Evolutionary conservation across 2,329 filamentous ascomycete genomes (phyloP).

Genomic region (Claviceps maximensis): DNA sequence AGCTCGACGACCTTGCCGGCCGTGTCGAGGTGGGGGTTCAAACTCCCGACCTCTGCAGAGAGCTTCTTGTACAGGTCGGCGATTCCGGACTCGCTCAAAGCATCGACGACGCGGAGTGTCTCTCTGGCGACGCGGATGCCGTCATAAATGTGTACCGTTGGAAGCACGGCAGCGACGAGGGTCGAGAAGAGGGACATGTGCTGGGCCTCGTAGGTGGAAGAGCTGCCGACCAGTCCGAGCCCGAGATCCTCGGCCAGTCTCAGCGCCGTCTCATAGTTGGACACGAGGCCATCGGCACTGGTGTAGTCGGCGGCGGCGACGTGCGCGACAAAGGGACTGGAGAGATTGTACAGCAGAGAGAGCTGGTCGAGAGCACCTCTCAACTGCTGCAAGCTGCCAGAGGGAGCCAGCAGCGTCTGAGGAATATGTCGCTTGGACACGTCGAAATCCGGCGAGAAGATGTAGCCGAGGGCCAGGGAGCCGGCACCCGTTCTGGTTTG

Average conservation of each 20-base stretch:
- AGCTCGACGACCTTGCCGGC: constrained; percentile 61
- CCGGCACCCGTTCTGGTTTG: constrained; percentile 85
- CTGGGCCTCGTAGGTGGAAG: constrained; percentile 81
- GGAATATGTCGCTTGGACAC: constrained; percentile 81
- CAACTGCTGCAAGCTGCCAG: constrained; percentile 67
- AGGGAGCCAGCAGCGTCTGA: constrained; percentile 79
- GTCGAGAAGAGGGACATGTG: constrained; percentile 90
- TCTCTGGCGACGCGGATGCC: constrained; percentile 73
- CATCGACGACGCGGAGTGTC: constrained; percentile 69
- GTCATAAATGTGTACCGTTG: constrained; percentile 82
- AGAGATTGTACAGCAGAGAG: constrained; percentile 77
- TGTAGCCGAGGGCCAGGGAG: constrained; percentile 83
- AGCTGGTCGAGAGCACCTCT: constrained; percentile 82
- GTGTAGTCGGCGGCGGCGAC: constrained; percentile 83
- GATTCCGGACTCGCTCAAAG: constrained; percentile 59
- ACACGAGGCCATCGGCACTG: constrained; percentile 54
- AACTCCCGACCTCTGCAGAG: constrained; percentile 43
- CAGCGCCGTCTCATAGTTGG: constrained; percentile 75
- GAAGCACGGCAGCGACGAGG: constrained; percentile 61
- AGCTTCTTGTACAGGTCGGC: constrained; percentile 56
- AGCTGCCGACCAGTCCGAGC: constrained; percentile 71
- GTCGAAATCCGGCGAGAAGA: constrained; percentile 96
- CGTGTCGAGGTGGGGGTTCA: constrained; percentile 57
- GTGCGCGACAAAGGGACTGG: constrained; percentile 86
- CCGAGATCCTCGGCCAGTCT: constrained; percentile 80